These are phyloP conservation scores for Magnusiomyces fungicola DNA, from an alignment of 1,139 yeast genomes.

Conservation along the genomic window DNA sequence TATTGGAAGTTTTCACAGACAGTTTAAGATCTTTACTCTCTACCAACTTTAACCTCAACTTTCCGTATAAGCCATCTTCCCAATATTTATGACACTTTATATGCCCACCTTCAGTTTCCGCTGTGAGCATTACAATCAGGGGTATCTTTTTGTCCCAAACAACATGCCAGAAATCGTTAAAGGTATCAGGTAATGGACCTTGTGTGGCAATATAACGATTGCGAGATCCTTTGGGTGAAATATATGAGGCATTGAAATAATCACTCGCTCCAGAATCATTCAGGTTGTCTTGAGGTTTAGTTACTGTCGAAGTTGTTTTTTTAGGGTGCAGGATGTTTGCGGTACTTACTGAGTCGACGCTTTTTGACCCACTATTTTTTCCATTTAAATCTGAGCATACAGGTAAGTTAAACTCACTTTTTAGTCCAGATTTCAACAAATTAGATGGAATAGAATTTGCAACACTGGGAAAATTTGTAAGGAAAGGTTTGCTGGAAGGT, in stretches of 20 bases:
- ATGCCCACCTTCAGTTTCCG: slow-evolving; percentile 45
- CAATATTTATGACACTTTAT: slow-evolving; percentile 53
- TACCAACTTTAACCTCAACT: slow-evolving; percentile 10
- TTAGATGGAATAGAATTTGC: background rate
- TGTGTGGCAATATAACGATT: slow-evolving; percentile 70
- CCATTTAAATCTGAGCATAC: background rate
- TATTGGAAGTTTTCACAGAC: slow-evolving; percentile 12
- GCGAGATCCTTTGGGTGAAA: slow-evolving; percentile 32
- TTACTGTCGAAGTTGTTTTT: background rate
- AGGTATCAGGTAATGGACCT: slow-evolving; percentile 72
- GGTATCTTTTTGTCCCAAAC: slow-evolving; percentile 54
- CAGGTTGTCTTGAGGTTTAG: background rate
- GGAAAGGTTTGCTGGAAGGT: no score
- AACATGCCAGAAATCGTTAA: slow-evolving; percentile 78
- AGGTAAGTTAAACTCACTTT: background rate
- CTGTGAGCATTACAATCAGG: slow-evolving; percentile 63
- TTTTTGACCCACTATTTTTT: background rate
- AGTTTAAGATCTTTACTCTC: slow-evolving; percentile 9
- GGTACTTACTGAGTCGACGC: background rate
- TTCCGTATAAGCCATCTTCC: slow-evolving; percentile 33
- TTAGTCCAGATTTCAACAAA: background rate
- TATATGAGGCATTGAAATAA: slow-evolving; percentile 58
- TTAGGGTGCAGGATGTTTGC: background rate
- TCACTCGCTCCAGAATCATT: slow-evolving; percentile 27
- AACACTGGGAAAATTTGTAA: no score